A percentile compares a stretch with the other conserved stretches of the same genome.
Evolutionary conservation across 2,329 filamentous ascomycete species (phyloP).

Genomic region (Beauveria bassiana): DNA sequence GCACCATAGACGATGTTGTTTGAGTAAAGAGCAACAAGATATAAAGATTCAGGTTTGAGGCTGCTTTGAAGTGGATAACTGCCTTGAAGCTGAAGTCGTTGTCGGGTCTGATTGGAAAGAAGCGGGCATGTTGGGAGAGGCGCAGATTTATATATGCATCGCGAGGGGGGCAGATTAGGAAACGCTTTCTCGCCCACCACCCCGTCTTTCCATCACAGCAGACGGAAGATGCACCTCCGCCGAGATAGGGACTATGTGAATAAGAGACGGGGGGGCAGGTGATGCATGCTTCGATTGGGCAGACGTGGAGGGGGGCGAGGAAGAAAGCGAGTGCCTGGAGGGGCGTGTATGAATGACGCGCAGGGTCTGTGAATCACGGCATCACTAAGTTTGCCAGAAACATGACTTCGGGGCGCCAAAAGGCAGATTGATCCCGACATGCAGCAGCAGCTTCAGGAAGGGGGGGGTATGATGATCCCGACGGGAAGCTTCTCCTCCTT

Average conservation of each 20-base stretch:
- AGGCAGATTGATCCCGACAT: background rate
- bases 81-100: background rate
- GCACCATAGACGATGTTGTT: background rate
- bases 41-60: background rate
- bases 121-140: background rate
- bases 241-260: slow-evolving; percentile 4
- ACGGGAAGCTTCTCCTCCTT: slow-evolving; percentile 2
- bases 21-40: background rate
- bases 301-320: background rate
- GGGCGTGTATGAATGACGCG: background rate
- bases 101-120: background rate
- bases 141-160: slow-evolving; percentile 2
- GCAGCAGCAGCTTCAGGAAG: background rate
- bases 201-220: background rate
- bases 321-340: background rate
- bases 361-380: slow-evolving; percentile 1
- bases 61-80: background rate
- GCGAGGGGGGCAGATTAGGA: background rate
- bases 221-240: background rate
- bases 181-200: background rate
- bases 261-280: background rate
- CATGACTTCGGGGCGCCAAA: background rate
- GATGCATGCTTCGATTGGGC: slow-evolving; percentile 4
- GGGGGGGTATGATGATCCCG: slow-evolving; percentile 5
- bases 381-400: background rate